Base-by-base conservation (phyloP, 2,329 filamentous ascomycete genomes). In the Xylaria sp. region DNA sequence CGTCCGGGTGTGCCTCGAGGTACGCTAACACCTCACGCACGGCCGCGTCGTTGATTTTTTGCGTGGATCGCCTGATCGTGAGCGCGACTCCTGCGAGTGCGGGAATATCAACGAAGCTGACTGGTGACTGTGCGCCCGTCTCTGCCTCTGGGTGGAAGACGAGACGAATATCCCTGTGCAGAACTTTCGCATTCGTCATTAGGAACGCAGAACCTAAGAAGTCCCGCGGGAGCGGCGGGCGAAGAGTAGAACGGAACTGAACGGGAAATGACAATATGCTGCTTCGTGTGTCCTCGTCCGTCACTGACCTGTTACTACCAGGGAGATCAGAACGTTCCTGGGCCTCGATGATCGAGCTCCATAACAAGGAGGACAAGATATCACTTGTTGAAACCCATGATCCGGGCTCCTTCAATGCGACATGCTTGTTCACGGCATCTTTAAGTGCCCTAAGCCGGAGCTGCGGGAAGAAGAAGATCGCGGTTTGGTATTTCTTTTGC, bases 201-300 rank as follows among this genome's bases (percentile, higher is more conserved):
- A 68, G 50, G 39, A 78, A 78, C 1, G 76, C 76, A 2, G 75
- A 72, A 8, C 77, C 76, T n/a, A 78, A 68, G 45, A 77, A 78
- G 48, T 70, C 61, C 2, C 54, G 36, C 2, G 73, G 71, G 3
- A 78, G 69, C 0, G 71, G 70, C 24, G 72, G 71, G n/a, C 63
- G 61, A 14, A 71, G 30, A 1, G 65, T 69, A 4, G 67, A 57
- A 27, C 76, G 75, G 64, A 78, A 75, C 54, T 78, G 75, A 32
- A 76, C 77, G 5, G 77, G 76, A 32, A 77, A 70, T 8, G 71
- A 74, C 36, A 76, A 67, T 11, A 73, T 75, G 48, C 65, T 75
- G 19, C 30, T 61, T 32, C 64, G 58, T 12, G 39, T 24, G 36
- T 48, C 21, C 4, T 58, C 27, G 3, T n/a, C 36, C 4, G 34